Percentiles rank a stretch among this genome's conserved stretches.
Conservation (phyloP, 2,329 filamentous ascomycete species). For the Epichloe typhina region DNA sequence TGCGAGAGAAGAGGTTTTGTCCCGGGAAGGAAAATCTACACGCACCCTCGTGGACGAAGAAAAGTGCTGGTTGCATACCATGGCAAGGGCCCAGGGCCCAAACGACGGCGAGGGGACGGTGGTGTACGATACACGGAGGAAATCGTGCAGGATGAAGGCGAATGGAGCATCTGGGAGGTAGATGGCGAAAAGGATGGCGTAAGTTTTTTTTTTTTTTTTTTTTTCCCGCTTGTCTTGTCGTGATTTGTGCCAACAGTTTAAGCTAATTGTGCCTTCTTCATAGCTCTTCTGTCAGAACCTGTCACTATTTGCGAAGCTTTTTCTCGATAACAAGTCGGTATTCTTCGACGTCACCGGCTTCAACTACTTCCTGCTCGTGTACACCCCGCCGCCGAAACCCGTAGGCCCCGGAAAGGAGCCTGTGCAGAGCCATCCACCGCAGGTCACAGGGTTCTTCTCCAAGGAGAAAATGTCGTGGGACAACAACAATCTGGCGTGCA, state of each 20-base stretch:
- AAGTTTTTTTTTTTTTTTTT: conserved; percentile 16
- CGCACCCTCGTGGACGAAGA: conserved; percentile 36
- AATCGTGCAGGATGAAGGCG: conserved; percentile 45
- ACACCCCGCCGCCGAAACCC: conserved; percentile 35
- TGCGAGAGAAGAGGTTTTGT: conserved; percentile 38
- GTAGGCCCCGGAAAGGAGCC: conserved; percentile 5
- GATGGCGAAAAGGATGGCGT: conserved; percentile 76
- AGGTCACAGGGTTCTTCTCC: conserved; percentile 88
- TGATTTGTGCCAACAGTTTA: neutral
- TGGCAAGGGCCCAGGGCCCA: conserved; percentile 18
- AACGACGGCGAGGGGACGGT: conserved; percentile 25
- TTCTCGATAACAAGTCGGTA: conserved; percentile 95
- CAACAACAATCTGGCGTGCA: conserved; percentile 94
- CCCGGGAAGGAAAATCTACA: conserved; percentile 65
- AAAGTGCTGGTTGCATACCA: conserved; percentile 25
- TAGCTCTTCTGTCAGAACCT: conserved; percentile 87
- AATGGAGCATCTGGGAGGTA: conserved; percentile 82
- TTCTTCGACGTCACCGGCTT: conserved; percentile 95
- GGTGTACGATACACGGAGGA: conserved; percentile 27
- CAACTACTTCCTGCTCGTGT: conserved; percentile 84
- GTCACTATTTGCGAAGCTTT: conserved; percentile 91
- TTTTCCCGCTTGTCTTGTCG: too few relatives aligned
- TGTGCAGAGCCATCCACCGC: conserved; percentile 11
- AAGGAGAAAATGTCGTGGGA: conserved; percentile 99
- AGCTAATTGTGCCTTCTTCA: neutral